phyloP scores from a whole-genome alignment of 208 protist genomes.

The Trichomonas vaginalis region DNA sequence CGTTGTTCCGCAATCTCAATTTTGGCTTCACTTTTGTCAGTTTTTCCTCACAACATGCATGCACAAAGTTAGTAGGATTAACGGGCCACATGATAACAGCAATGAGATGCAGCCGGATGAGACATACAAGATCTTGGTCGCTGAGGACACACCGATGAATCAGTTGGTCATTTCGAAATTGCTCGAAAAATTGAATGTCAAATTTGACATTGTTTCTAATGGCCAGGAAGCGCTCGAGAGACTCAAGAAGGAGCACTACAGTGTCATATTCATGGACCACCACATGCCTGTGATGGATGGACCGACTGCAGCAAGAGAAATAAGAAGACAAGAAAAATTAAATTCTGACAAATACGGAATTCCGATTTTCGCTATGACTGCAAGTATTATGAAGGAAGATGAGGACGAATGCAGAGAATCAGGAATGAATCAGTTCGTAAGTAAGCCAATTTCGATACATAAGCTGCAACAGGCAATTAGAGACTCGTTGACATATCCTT shows the following conservation, averaged over 20 bases:
- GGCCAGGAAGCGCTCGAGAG: not conserved
- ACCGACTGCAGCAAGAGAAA: not conserved
- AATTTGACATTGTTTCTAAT: not conserved
- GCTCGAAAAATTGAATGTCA: not conserved
- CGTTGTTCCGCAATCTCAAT: no score
- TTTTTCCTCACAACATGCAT: no score
- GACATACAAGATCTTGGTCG: not conserved
- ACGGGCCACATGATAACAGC: not conserved
- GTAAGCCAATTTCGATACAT: not conserved
- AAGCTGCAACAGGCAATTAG: no score
- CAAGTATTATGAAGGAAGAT: not conserved
- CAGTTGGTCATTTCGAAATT: not conserved
- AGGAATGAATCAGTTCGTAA: not conserved
- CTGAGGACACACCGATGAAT: not conserved
- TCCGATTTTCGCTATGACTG: not conserved
- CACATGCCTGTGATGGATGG: conserved; percentile 5
- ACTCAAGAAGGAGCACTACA: not conserved
- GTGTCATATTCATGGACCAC: not conserved
- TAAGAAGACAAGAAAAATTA: not conserved
- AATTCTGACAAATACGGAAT: not conserved
- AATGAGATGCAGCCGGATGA: not conserved
- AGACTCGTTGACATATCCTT: no score
- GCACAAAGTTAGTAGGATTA: not conserved
- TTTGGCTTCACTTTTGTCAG: no score
- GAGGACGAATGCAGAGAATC: not conserved